Evolutionary conservation across 2,329 filamentous ascomycete genomes (phyloP), one percentile per base, ranked within the genome.

Genomic region (Aspergillus terreus): DNA sequence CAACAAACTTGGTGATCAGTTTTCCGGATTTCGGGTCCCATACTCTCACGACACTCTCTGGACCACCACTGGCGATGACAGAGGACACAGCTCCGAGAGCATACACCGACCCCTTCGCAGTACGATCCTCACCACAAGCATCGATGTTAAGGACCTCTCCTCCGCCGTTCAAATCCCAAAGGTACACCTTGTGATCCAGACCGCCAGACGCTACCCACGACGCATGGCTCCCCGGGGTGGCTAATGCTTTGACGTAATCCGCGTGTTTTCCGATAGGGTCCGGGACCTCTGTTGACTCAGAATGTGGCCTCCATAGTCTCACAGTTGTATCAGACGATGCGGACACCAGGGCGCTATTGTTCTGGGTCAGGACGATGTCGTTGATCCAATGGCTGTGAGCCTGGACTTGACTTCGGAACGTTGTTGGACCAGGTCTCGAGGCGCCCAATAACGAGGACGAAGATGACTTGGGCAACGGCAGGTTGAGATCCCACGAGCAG

Each of bases 331-430:
- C 92, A n/a, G 92, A 95, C 4, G 91, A 96, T 17, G 88, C 91
- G 9, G 92, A 95, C 30, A 96, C 87, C 45, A 96, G 79, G 19
- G 88, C 88, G 15, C 84, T 79, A 64, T 92, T 90, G 63, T 85
- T 83, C 66, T 91, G 83, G 6, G 87, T 87, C 49, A 96, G 81
- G 19, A 85, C 83, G 57, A 96, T 89, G 70, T 96, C 92, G 73
- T 96, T 96, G 74, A 96, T 87, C 92, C 92, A 96, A 71, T 95
- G 90, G 46, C 90, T 96, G 71, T 96, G 92, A 7, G 92, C 91
- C 68, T 88, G 85, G 14, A 86, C 82, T 67, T 88, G 82, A 56
- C 80, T 78, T 54, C 81, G 77, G 63, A 83, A 82, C 2, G 76
- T 76, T 14, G 82, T 81, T 9, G 78, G 72, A 46, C 60, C 63